A percentile compares a stretch with the other conserved stretches of the same genome.
These are phyloP conservation scores for Umbelopsis ramanniana DNA, from an alignment of 192 early-diverging fungal species.

Conservation along the genomic window DNA sequence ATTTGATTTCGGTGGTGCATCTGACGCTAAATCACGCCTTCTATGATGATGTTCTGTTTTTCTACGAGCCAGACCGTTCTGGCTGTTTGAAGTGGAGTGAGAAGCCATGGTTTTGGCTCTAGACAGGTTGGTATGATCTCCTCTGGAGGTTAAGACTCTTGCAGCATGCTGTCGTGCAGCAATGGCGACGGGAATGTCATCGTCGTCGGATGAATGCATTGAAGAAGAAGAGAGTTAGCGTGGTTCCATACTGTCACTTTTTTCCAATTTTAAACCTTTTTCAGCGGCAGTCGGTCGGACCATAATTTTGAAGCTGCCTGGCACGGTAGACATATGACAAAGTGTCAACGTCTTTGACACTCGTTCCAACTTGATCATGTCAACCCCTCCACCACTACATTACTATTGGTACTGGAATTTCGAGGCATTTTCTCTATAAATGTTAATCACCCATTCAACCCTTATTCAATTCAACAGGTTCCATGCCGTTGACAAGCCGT, in stretches of 20 bases:
- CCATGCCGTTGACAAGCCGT: conserved; percentile 31
- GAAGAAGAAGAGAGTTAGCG: not conserved
- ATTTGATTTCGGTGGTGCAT: no score
- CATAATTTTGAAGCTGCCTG: not conserved
- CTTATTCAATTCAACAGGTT: not conserved
- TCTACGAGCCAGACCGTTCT: not conserved
- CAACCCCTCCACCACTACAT: not conserved
- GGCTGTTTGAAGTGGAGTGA: not conserved
- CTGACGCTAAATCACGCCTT: not conserved
- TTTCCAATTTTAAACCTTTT: not conserved
- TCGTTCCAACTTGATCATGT: not conserved
- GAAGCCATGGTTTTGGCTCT: conserved; percentile 3
- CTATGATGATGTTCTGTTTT: not conserved
- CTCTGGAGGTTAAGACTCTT: not conserved
- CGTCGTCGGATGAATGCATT: conserved; percentile 19
- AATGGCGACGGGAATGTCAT: conserved; percentile 10
- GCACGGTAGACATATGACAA: not conserved
- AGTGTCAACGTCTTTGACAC: not conserved
- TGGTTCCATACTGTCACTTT: not conserved
- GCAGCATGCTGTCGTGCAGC: not conserved
- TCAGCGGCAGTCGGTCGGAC: not conserved
- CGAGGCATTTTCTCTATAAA: not conserved
- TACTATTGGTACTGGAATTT: not conserved
- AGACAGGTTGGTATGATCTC: not conserved
- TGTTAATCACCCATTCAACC: not conserved